Conservation (phyloP, 2,329 filamentous ascomycete species). For the Dactylellina haptotyla region DNA sequence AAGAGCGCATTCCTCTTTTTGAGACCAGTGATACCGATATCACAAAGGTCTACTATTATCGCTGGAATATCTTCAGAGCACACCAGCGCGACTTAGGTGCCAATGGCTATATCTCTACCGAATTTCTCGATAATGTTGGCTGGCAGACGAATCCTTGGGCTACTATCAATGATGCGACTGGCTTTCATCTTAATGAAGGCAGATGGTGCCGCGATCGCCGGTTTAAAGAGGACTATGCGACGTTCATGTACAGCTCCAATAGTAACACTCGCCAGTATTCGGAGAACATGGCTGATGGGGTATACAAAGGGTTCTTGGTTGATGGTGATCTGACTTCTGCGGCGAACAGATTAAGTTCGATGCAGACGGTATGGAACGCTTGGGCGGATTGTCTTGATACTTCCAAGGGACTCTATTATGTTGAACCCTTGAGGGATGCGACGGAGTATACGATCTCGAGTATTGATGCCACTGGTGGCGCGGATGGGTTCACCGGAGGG, state of each 20-base stretch:
- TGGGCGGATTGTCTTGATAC: constrained; percentile 62
- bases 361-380: constrained; percentile 61
- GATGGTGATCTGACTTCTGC: constrained; percentile 61
- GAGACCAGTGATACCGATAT: constrained; percentile 61
- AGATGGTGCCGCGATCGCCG: constrained; percentile 64
- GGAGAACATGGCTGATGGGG: constrained; percentile 63
- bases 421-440: constrained; percentile 63
- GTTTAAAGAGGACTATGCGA: constrained; percentile 63
- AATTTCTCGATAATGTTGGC: constrained; percentile 63
- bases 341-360: constrained; percentile 59
- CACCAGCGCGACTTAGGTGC: constrained; percentile 64
- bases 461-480: constrained; percentile 62
- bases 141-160: constrained; percentile 64
- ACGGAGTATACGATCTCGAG: constrained; percentile 64
- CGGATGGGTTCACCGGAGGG: constrained; percentile 63
- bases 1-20: constrained; percentile 61
- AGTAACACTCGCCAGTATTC: constrained; percentile 63
- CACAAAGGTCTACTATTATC: constrained; percentile 64
- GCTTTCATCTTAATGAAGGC: constrained; percentile 63
- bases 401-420: constrained; percentile 62
- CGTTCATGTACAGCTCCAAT: constrained; percentile 62
- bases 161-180: constrained; percentile 63
- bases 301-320: constrained; percentile 63
- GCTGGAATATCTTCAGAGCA: constrained; percentile 63
- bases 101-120: constrained; percentile 63